These are phyloP conservation scores for Candida koratica DNA, from an alignment of 805 yeast species.

Conservation along the genomic window DNA sequence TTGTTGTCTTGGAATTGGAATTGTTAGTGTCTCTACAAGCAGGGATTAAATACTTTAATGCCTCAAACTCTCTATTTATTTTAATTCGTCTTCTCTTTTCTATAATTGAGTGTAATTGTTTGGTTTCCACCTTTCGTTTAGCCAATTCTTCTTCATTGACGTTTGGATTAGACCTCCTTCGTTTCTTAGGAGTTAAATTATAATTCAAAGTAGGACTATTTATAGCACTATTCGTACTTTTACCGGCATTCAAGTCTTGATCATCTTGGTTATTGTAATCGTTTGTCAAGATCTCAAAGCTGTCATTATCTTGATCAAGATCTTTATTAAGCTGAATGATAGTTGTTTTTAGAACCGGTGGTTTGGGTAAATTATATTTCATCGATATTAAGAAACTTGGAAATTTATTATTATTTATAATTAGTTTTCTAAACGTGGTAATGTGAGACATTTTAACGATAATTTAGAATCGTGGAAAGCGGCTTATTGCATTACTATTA, in stretches of 20 bases:
- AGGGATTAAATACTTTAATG: slow-evolving; percentile 71
- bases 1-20: slow-evolving; percentile 9
- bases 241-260: too few species aligned
- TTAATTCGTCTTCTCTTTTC: slow-evolving; percentile 76
- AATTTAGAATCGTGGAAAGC: too few species aligned
- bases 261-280: slow-evolving; percentile 21
- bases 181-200: slow-evolving; percentile 24
- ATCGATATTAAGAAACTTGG: slow-evolving; percentile 1
- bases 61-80: slow-evolving; percentile 80
- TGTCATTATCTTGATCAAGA: slow-evolving; percentile 38
- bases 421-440: slow-evolving; percentile 5
- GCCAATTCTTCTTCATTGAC: slow-evolving; percentile 40
- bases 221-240: too few species aligned
- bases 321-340: slow-evolving; percentile 43
- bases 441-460: slow-evolving; percentile 1
- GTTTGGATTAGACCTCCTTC: slow-evolving; percentile 37
- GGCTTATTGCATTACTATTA: slow-evolving; percentile 1
- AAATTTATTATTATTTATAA: slow-evolving; percentile 5
- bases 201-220: slow-evolving; percentile 7
- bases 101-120: slow-evolving; percentile 63
- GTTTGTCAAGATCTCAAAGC: slow-evolving; percentile 41
- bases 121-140: slow-evolving; percentile 40
- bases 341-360: slow-evolving; percentile 43
- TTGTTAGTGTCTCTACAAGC: slow-evolving; percentile 55
- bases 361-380: slow-evolving; percentile 27